Evolutionary conservation across 2,329 filamentous ascomycete genomes (phyloP).

Genomic region (Fusarium temperatum): DNA sequence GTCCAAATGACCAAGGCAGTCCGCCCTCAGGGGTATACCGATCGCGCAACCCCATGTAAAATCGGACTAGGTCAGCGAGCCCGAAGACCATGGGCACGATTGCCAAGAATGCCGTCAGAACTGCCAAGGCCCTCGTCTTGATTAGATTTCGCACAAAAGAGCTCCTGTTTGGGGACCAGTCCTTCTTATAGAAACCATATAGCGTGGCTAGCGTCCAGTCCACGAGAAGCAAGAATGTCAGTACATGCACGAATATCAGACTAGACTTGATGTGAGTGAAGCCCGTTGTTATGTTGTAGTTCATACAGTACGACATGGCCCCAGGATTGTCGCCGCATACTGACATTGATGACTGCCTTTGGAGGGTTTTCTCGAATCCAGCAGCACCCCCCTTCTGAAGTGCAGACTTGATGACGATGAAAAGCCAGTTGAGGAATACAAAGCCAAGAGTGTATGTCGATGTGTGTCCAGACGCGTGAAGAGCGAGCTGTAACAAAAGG

Average conservation of each 20-base stretch:
- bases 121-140: not conserved
- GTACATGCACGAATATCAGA: not conserved
- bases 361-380: not conserved
- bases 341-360: not conserved
- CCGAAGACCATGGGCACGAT: not conserved
- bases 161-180: accelerated
- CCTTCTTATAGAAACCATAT: not conserved
- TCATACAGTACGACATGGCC: not conserved
- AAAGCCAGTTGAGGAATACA: not conserved
- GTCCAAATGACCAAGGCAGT: not conserved
- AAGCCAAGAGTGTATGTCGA: not conserved
- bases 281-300: not conserved
- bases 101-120: not conserved
- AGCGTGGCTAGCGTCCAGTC: not conserved
- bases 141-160: not conserved
- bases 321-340: not conserved
- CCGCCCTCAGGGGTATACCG: not conserved
- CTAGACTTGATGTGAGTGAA: not conserved
- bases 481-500: not conserved
- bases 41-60: not conserved
- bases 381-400: not conserved
- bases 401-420: not conserved
- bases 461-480: not conserved
- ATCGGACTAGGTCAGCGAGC: not conserved
- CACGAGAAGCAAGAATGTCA: not conserved